A percentile compares a stretch with the other conserved stretches of the same genome.
Evolutionary conservation across 2,329 filamentous ascomycete species (phyloP).

Genomic region (Aspergillus proliferans): DNA sequence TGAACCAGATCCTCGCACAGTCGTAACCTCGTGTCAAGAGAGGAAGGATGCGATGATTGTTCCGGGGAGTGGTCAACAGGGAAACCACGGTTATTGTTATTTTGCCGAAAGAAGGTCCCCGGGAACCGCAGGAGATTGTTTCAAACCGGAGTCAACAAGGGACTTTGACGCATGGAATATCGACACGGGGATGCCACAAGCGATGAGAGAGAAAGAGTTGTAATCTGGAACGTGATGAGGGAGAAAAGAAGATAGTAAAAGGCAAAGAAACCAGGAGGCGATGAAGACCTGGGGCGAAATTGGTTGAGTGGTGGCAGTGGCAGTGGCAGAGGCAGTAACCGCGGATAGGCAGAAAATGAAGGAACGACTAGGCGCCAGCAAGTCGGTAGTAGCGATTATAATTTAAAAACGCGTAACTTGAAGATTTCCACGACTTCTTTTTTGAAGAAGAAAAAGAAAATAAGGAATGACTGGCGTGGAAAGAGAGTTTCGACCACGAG

Average conservation of each 20-base stretch:
- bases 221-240: too few species aligned
- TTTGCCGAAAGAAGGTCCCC: background rate
- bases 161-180: slow-evolving; percentile 1
- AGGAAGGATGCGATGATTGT: background rate
- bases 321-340: background rate
- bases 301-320: background rate
- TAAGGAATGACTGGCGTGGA: slow-evolving; percentile 6
- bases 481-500: slow-evolving; percentile 4
- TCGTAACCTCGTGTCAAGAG: slow-evolving; percentile 2
- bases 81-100: too few species aligned
- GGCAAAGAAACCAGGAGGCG: background rate
- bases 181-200: background rate
- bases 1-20: background rate
- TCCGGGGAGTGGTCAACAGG: background rate
- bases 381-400: background rate
- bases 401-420: too few species aligned
- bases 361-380: background rate
- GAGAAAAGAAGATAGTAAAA: background rate
- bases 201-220: background rate
- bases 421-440: too few species aligned
- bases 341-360: slow-evolving; percentile 1
- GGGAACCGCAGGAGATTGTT: background rate
- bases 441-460: too few species aligned
- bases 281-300: background rate
- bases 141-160: background rate